These are phyloP conservation scores for Pichia phayaonensis DNA, from an alignment of 805 yeast species.

Conservation along the genomic window DNA sequence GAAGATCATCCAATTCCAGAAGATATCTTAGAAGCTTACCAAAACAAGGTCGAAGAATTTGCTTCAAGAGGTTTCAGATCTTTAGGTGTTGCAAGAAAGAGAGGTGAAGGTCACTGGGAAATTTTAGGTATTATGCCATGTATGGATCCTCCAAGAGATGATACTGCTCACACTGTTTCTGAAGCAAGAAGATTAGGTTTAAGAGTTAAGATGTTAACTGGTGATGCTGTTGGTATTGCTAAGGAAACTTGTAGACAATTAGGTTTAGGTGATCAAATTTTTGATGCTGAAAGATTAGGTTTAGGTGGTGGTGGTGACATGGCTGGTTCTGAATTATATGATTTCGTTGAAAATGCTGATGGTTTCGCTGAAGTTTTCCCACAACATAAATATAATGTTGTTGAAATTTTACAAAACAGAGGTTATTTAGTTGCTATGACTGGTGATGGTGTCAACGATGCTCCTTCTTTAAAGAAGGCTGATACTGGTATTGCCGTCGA, in stretches of 20 bases:
- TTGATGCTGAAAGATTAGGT: slow-evolving; percentile 95
- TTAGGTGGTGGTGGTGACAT: slow-evolving; percentile 87
- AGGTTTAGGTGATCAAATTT: slow-evolving; percentile 93
- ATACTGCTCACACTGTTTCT: slow-evolving; percentile 87
- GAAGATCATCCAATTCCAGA: slow-evolving; percentile 96
- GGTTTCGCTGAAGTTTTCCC: slow-evolving; percentile 99
- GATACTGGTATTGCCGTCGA: slow-evolving; percentile 97
- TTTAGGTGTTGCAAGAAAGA: slow-evolving; percentile 97
- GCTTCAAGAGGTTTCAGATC: slow-evolving; percentile 98
- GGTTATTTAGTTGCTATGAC: slow-evolving; percentile 98
- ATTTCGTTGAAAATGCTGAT: slow-evolving; percentile 94
- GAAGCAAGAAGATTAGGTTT: slow-evolving; percentile 90
- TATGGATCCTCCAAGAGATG: slow-evolving; percentile 98
- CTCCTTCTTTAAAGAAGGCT: slow-evolving; percentile 95
- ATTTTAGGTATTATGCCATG: slow-evolving; percentile 97
- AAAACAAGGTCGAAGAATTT: slow-evolving; percentile 94
- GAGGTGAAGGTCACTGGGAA: slow-evolving; percentile 98
- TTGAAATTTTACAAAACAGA: slow-evolving; percentile 89
- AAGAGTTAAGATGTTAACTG: slow-evolving; percentile 96
- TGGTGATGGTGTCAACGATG: slow-evolving; percentile 99
- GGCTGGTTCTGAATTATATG: slow-evolving; percentile 97
- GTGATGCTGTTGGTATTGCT: slow-evolving; percentile 99
- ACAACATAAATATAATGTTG: slow-evolving; percentile 94
- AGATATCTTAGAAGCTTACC: slow-evolving; percentile 88
- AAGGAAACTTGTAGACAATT: slow-evolving; percentile 97